These are phyloP conservation scores for Ogataea zsoltii DNA, from an alignment of 805 yeast genomes.

Conservation along the genomic window DNA sequence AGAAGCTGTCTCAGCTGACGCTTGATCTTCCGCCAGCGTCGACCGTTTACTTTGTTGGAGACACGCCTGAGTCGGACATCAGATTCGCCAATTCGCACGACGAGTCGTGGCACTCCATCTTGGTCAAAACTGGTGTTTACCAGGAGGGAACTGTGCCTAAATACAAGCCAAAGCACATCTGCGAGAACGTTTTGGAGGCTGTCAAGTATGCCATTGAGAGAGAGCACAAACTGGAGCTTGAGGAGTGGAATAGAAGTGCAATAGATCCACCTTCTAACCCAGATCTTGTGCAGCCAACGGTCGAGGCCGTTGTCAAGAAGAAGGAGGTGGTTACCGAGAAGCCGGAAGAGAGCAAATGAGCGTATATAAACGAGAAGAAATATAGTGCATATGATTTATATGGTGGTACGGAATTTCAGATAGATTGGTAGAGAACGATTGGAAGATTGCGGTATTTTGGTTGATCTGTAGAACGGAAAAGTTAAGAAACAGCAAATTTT, in stretches of 20 bases:
- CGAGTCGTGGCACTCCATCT: slow-evolving; percentile 78
- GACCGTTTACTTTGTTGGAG: slow-evolving; percentile 87
- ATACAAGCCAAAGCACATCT: slow-evolving; percentile 72
- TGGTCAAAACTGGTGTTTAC: slow-evolving; percentile 86
- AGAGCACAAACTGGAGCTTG: slow-evolving; percentile 70
- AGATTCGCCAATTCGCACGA: slow-evolving; percentile 87
- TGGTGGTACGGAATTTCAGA: too few species aligned
- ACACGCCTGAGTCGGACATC: slow-evolving; percentile 86
- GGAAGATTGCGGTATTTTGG: too few species aligned
- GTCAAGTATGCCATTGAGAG: slow-evolving; percentile 81
- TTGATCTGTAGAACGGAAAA: too few species aligned
- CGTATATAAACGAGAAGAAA: neutral
- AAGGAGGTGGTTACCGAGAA: slow-evolving; percentile 32
- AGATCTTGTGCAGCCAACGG: slow-evolving; percentile 38
- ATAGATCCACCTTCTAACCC: slow-evolving; percentile 22
- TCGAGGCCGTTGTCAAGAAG: slow-evolving; percentile 51
- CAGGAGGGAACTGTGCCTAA: slow-evolving; percentile 78
- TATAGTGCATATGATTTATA: too few species aligned
- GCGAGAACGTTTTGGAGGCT: slow-evolving; percentile 77
- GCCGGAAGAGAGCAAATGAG: slow-evolving; percentile 1
- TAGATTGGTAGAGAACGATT: too few species aligned
- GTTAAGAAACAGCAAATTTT: too few species aligned
- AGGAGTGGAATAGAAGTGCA: slow-evolving; percentile 63
- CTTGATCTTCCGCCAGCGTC: slow-evolving; percentile 77
- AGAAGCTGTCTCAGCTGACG: slow-evolving; percentile 43